phyloP scores from a whole-genome alignment of 2,329 filamentous ascomycete genomes.

The Claviceps sorghi region DNA sequence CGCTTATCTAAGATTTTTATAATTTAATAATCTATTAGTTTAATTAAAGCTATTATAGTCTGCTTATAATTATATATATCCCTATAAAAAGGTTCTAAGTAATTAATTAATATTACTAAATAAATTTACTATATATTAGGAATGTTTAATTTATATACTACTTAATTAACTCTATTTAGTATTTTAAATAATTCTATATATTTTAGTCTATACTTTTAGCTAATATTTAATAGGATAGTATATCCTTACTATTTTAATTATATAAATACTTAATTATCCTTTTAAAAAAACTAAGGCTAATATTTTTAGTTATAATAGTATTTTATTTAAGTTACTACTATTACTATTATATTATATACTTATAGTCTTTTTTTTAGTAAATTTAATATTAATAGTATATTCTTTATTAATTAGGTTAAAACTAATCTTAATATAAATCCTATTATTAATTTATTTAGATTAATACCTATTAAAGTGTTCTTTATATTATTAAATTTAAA shows the following conservation, averaged over 20 bases:
- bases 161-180: background rate
- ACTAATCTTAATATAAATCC: no score
- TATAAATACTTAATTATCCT: background rate
- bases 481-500: no score
- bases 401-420: no score
- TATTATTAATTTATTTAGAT: no score
- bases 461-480: no score
- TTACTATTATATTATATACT: no score
- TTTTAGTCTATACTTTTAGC: background rate
- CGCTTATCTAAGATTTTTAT: background rate
- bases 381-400: no score
- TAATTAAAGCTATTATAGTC: background rate
- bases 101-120: background rate
- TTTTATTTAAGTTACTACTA: no score
- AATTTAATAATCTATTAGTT: background rate
- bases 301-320: no score
- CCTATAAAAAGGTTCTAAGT: background rate
- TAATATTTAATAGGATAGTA: no score
- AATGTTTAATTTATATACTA: background rate
- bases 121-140: background rate
- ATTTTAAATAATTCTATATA: background rate
- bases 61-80: background rate
- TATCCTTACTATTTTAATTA: background rate
- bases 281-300: background rate
- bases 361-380: no score